A percentile compares a stretch with the other conserved stretches of the same genome.
Evolutionary conservation across 768 basidiomycete genomes (phyloP).

Genomic region (Collybia nuda): DNA sequence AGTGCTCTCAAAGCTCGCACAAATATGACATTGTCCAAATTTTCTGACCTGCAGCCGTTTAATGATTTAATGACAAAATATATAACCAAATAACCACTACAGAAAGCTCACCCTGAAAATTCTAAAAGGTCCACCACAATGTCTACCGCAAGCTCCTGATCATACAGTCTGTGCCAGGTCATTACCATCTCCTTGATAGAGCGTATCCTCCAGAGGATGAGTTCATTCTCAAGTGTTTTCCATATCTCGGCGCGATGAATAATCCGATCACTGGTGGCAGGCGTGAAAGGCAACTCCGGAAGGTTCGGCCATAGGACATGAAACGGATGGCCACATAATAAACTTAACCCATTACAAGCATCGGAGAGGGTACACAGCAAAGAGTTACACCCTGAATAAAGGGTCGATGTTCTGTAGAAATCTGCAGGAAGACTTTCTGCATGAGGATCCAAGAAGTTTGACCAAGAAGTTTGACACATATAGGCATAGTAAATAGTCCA

Average conservation of each 20-base stretch:
- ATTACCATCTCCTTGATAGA: conserved; percentile 3
- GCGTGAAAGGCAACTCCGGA: conserved; percentile 2
- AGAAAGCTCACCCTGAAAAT: conserved; percentile 8
- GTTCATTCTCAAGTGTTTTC: neutral
- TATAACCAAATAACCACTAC: neutral
- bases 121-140: conserved; percentile 7
- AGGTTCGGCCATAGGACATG: conserved; percentile 7
- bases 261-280: neutral
- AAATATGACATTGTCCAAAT: neutral
- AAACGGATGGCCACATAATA: conserved; percentile 3
- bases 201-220: conserved; percentile 5
- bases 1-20: conserved; percentile 1
- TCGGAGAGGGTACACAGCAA: conserved; percentile 1
- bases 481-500: conserved; percentile 7
- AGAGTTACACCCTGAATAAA: conserved; percentile 1
- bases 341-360: neutral
- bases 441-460: conserved; percentile 4
- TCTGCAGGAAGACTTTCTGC: conserved; percentile 1
- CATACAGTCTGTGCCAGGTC: neutral
- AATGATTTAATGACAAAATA: neutral
- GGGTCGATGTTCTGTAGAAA: conserved; percentile 2
- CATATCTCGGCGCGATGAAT: neutral
- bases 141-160: conserved; percentile 8
- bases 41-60: neutral
- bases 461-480: conserved; percentile 2